Evolutionary conservation across 2,329 filamentous ascomycete genomes (phyloP), one percentile per base, ranked within the genome.

Genomic region (Penicillium glabrum): DNA sequence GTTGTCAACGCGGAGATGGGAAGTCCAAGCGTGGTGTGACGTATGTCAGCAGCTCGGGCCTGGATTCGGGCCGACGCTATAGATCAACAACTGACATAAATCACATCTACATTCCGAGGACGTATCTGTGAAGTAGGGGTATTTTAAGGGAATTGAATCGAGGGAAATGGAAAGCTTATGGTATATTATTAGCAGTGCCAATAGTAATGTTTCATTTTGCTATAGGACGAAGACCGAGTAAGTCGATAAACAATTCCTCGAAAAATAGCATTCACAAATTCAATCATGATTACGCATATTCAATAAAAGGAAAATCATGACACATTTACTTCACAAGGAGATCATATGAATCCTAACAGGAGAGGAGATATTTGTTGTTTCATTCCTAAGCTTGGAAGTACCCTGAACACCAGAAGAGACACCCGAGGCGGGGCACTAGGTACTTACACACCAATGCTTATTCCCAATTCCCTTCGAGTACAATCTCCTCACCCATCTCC

Each of bases 1-100:
- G 62, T 63, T 64, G 62, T 62, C 62, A 61, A 64, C 60, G 60
- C 53, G 62, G 60, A 64, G 61, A 55, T 51, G 53, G 39, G 39
- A 46, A 57, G 60, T 56, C 61, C 57, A 61, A 61, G 61, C 61
- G 61, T 44, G 55, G 59, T 58, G 60, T 64, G 61, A 64, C 61
- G 57, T 62, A 63, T 57, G 62, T 64, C 62, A 64, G 60, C 62
- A 53, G 26, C 53, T 46, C 39, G 46, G 55, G 48, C n/a, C 46
- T 53, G 39, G 51, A 47, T 43, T 58, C 54, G 54, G 56, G 48
- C 56, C 53, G 58, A 41, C 56, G 16, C 43, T 46, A 46, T 46
- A 31, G 16, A 46, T n/a, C 16, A 19, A 19, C 13, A 47, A 47
- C 27, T 27, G 31, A 33, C 19, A 6, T n/a, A 35, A 27, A 7